A percentile compares a stretch with the other conserved stretches of the same genome.
Evolutionary conservation across 345 rosid genomes (phyloP).

Genomic region (Turritis glabra): DNA sequence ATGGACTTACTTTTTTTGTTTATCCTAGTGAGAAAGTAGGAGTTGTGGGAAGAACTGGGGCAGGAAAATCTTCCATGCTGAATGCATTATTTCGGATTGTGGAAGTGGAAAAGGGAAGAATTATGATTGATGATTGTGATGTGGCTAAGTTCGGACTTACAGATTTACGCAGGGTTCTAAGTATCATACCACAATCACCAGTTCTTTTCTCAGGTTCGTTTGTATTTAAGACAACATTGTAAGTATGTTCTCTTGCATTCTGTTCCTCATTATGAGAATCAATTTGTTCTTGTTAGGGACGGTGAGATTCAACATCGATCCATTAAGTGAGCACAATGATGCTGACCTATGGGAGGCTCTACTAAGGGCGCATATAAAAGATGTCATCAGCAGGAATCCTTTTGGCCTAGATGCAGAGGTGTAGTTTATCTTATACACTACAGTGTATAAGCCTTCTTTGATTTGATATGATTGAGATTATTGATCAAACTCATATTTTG

Average conservation of each 20-base stretch:
- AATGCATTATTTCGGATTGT: slow-evolving; percentile 91
- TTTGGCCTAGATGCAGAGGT: slow-evolving; percentile 83
- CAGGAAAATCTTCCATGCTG: slow-evolving; percentile 93
- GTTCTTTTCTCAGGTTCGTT: slow-evolving; percentile 88
- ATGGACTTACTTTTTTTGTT: slow-evolving; percentile 65
- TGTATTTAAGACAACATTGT: neutral
- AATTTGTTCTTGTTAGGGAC: slow-evolving; percentile 53
- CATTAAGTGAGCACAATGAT: slow-evolving; percentile 83
- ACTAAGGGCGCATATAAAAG: slow-evolving; percentile 84
- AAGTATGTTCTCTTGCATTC: neutral
- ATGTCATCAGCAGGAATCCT: slow-evolving; percentile 67
- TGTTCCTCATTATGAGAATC: slow-evolving; percentile 4
- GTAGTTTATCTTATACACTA: slow-evolving; percentile 9
- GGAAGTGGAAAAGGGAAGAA: slow-evolving; percentile 79
- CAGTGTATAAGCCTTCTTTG: neutral
- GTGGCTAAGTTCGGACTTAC: slow-evolving; percentile 65
- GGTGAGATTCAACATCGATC: slow-evolving; percentile 91
- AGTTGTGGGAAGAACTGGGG: slow-evolving; percentile 97
- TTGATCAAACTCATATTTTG: slow-evolving; percentile 17
- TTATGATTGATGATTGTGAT: slow-evolving; percentile 68
- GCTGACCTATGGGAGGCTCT: slow-evolving; percentile 93
- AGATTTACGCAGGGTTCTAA: slow-evolving; percentile 76
- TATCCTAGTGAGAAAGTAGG: slow-evolving; percentile 83
- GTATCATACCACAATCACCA: slow-evolving; percentile 93
- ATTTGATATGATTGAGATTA: neutral